Conservation (phyloP, 169 alveolate species). For the Plasmodium vivax region DNA sequence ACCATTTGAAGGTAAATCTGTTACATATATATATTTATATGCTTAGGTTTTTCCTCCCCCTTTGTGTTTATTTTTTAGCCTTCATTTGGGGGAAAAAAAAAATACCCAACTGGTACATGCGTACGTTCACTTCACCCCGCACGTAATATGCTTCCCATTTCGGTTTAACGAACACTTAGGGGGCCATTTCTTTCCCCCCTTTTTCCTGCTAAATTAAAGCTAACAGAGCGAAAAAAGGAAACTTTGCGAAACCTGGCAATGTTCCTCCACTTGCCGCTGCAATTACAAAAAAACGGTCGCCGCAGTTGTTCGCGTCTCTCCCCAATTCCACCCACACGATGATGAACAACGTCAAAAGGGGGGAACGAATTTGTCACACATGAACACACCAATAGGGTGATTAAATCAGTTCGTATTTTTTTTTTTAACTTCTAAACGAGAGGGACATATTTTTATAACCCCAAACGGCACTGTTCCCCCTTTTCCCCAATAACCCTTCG, state of each 20-base stretch:
- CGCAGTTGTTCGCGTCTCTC: neutral
- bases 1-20: neutral
- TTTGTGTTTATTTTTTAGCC: neutral
- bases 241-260: neutral
- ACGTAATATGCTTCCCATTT: neutral
- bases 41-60: neutral
- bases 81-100: neutral
- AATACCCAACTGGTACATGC: neutral
- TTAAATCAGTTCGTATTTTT: neutral
- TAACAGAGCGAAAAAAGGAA: neutral
- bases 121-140: neutral
- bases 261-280: neutral
- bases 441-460: neutral
- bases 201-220: neutral
- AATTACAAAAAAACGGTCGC: neutral
- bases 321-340: neutral
- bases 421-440: neutral
- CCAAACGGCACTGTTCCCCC: neutral
- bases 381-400: neutral
- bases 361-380: neutral
- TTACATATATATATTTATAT: neutral
- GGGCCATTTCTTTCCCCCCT: neutral
- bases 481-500: neutral
- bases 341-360: neutral
- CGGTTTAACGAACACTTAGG: neutral